A percentile compares a stretch with the other conserved stretches of the same genome.
Conservation (phyloP, 768 basidiomycete species). For the Russula sp. region DNA sequence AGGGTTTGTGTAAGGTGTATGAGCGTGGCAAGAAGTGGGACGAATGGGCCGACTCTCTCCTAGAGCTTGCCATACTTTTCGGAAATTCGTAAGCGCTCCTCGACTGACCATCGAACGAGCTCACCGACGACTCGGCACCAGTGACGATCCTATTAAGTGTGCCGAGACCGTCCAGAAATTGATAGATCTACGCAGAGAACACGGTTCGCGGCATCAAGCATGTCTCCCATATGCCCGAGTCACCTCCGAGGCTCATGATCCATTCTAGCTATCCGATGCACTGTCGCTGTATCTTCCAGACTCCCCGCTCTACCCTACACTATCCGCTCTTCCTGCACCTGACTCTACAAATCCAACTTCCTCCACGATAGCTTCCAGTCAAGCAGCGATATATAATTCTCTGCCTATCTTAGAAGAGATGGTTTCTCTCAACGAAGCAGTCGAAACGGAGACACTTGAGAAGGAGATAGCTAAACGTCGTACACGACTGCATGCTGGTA, state of each 20-base stretch:
- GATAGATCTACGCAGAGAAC: constrained; percentile 50
- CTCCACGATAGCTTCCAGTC: constrained; percentile 49
- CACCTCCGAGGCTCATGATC: neutral
- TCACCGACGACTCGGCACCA: neutral
- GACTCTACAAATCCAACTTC: constrained; percentile 68
- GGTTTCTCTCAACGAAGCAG: constrained; percentile 49
- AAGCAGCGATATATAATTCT: constrained; percentile 59
- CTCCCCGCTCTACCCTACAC: constrained; percentile 52
- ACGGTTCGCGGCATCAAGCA: constrained; percentile 58
- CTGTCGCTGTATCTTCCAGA: constrained; percentile 68
- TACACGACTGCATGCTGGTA: constrained; percentile 62
- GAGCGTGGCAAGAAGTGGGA: constrained; percentile 57
- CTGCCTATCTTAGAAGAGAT: constrained; percentile 71
- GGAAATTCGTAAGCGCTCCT: constrained; percentile 43
- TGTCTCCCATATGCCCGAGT: neutral
- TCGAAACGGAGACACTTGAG: constrained; percentile 50
- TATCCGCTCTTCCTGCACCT: constrained; percentile 63
- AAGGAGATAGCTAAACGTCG: constrained; percentile 73
- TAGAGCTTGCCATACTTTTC: constrained; percentile 51
- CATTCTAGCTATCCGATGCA: constrained; percentile 51
- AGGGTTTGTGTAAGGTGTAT: constrained; percentile 72
- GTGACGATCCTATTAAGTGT: constrained; percentile 60
- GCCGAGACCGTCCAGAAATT: constrained; percentile 77
- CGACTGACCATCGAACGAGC: neutral
- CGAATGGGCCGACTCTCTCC: constrained; percentile 45